Evolutionary conservation across 2,329 filamentous ascomycete species (phyloP).

Genomic region (Colletotrichum lentis): DNA sequence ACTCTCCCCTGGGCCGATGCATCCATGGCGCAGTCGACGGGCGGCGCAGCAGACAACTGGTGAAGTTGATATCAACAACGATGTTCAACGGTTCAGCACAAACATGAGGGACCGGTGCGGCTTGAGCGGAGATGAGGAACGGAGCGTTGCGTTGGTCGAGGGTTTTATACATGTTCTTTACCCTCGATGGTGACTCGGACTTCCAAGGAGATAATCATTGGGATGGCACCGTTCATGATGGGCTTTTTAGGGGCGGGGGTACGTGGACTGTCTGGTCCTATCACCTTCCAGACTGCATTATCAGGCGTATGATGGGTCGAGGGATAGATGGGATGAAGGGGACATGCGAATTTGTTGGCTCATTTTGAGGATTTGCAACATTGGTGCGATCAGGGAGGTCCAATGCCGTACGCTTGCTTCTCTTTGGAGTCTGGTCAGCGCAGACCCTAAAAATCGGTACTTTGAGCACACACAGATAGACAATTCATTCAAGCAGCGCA

Average conservation of each 20-base stretch:
- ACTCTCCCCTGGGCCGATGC: conserved; percentile 28
- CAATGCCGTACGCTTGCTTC: background rate
- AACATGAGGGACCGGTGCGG: background rate
- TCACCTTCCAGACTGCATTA: background rate
- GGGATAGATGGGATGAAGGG: background rate
- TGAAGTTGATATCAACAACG: background rate
- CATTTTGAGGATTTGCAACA: background rate
- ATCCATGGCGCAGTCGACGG: conserved; percentile 30
- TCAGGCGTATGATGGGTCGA: no score
- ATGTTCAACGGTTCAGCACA: background rate
- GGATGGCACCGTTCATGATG: background rate
- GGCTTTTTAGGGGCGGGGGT: background rate
- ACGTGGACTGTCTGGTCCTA: background rate
- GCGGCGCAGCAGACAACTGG: conserved; percentile 26
- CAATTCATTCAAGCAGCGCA: background rate
- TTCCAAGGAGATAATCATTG: background rate
- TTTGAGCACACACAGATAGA: background rate
- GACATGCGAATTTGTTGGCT: background rate
- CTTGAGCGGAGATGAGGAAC: background rate
- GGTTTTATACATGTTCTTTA: background rate
- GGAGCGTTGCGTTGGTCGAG: no score
- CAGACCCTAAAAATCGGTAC: no score
- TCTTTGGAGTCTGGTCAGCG: background rate
- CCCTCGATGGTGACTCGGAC: background rate
- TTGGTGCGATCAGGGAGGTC: background rate